Base-by-base conservation (phyloP, 768 basidiomycete species). In the Hypsizygus marmoreus region DNA sequence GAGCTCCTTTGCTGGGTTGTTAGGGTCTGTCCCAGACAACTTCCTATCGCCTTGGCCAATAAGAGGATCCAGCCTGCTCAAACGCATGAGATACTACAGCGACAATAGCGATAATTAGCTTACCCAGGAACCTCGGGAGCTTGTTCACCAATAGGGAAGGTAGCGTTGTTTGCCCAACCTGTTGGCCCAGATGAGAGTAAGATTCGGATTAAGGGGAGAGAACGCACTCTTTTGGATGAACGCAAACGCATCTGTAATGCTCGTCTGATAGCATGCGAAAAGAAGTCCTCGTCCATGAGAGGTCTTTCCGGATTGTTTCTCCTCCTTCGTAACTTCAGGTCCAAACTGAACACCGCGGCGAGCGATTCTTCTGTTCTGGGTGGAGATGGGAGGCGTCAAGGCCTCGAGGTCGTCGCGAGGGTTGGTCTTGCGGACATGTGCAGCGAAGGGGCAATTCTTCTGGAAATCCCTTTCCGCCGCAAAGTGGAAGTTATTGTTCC, bases 341-440 rank as follows among this genome's bases (percentile, higher is more conserved):
- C 79, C 79, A 53, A 76, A 81, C 37, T 74, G 75, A 33, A 77
- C 65, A 17, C 77, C 73, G 22, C 75, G 67, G 26, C 78, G 73
- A 53, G 73, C 67, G 51, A 79, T 79, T 31, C 74, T 70, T 16
- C 54, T 62, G 9, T 50, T 49, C 40, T 66, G 54, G 45, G 63
- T 56, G 13, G 65, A 58, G 40, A 56, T 41, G 20, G 37, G 14
- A 2, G 25, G 30, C 7, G 24, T 44, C 29, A 43, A 40, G 19
- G 50, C 61, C 41, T 71, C 66, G 14, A 76, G 64, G 44, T 75
- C 74, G 22, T 70, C 68, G 14, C 77, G 71, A 26, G 76, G 77
- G 48, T 63, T 63, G 9, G 71, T 73, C 62, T 76, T 78, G 19
- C 76, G 71, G 33, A 70, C 59, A 44, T 78, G 76, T 1, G 74